Percentiles rank a stretch among this genome's conserved stretches.
Conservation (phyloP, 352 stramenopile genomes). For the Pythium rishiriense region DNA sequence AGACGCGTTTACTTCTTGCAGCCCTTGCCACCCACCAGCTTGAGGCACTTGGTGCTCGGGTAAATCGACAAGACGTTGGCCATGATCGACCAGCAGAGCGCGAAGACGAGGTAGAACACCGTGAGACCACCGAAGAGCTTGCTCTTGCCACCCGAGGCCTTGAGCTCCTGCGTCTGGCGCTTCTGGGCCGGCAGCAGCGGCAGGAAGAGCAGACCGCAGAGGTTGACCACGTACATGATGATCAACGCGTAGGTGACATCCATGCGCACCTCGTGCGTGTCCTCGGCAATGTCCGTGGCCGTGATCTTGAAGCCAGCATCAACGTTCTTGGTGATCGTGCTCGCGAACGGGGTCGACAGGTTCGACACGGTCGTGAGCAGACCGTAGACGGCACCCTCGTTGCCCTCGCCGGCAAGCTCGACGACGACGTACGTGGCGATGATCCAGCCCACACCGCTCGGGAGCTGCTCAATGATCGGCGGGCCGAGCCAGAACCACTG, state of each 20-base stretch:
- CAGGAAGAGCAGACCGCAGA: not conserved
- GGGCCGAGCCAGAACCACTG: conserved; percentile 9
- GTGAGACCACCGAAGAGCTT: not conserved
- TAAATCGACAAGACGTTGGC: conserved; percentile 8
- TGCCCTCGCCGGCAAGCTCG: conserved; percentile 3
- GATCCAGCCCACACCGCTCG: conserved; percentile 5
- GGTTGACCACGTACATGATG: conserved; percentile 2
- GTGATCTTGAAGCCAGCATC: conserved; percentile 6
- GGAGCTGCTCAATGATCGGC: conserved; percentile 5
- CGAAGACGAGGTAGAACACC: conserved; percentile 1
- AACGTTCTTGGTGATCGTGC: conserved; percentile 6
- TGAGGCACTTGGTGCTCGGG: conserved; percentile 8
- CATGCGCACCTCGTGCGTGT: conserved; percentile 5
- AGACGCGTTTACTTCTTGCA: conserved; percentile 1
- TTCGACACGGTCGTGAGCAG: conserved; percentile 3
- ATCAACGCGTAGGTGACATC: conserved; percentile 1
- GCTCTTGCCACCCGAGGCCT: conserved; percentile 1
- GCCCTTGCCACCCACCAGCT: conserved; percentile 5
- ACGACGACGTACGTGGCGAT: conserved; percentile 8
- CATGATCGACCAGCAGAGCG: conserved; percentile 2
- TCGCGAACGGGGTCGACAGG: not conserved
- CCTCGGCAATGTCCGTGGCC: not conserved
- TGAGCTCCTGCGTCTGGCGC: conserved; percentile 5
- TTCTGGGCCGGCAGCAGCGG: conserved; percentile 4
- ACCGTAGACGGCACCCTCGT: conserved; percentile 3